A percentile compares a stretch with the other conserved stretches of the same genome.
Conservation (phyloP, 306 rosid genomes). For the Astragalus membranaceus region DNA sequence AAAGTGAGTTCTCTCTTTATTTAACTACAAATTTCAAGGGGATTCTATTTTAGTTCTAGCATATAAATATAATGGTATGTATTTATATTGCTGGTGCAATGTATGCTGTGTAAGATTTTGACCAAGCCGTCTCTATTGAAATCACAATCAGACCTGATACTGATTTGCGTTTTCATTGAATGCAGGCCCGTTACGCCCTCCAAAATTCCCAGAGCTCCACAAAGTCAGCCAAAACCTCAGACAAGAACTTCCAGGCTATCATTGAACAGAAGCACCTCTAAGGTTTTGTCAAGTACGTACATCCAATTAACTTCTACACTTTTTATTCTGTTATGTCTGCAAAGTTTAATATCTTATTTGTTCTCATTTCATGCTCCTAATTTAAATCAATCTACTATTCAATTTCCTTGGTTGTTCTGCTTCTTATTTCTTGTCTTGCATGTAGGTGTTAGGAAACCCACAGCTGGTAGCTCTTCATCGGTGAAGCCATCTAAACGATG, state of each 20-base stretch:
- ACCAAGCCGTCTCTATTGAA: background rate
- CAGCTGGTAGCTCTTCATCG: slow-evolving; percentile 50
- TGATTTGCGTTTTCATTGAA: slow-evolving; percentile 20
- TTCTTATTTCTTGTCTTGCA: slow-evolving; percentile 17
- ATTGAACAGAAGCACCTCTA: slow-evolving; percentile 57
- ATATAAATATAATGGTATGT: background rate
- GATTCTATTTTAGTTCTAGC: background rate
- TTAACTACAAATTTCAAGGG: background rate
- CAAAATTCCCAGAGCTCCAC: slow-evolving; percentile 55
- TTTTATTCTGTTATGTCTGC: background rate
- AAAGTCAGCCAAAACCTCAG: slow-evolving; percentile 31
- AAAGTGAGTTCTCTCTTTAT: slow-evolving; percentile 37
- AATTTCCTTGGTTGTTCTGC: background rate
- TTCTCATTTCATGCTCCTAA: background rate
- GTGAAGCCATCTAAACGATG: slow-evolving; percentile 57
- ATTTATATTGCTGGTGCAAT: background rate
- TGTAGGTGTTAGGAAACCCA: slow-evolving; percentile 53
- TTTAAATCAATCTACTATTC: background rate
- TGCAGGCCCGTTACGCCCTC: slow-evolving; percentile 50
- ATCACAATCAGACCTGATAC: background rate
- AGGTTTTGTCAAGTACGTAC: slow-evolving; percentile 56
- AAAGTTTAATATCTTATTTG: background rate
- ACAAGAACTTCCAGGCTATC: slow-evolving; percentile 51
- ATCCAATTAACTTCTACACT: background rate
- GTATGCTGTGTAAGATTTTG: background rate